Conservation (phyloP, 805 yeast species). For the Teunomyces tritomae region DNA sequence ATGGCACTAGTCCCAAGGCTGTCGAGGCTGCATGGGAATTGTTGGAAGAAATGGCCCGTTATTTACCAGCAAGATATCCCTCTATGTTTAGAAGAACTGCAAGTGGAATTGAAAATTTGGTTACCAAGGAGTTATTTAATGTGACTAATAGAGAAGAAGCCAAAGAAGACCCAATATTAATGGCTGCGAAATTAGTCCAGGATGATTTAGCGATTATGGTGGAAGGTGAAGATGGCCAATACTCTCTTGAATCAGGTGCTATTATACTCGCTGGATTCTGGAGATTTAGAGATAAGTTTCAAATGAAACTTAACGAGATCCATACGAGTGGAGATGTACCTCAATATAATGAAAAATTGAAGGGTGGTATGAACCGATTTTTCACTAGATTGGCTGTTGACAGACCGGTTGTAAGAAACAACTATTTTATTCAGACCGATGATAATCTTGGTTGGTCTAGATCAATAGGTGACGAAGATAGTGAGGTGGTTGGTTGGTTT, state of each 20-base stretch:
- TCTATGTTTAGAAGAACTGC: slow-evolving; percentile 44
- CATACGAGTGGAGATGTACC: slow-evolving; percentile 72
- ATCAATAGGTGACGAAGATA: slow-evolving; percentile 57
- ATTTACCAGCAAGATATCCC: slow-evolving; percentile 59
- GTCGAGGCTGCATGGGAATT: slow-evolving; percentile 55
- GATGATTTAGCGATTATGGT: slow-evolving; percentile 70
- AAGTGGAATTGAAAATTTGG: slow-evolving; percentile 48
- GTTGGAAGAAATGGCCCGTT: slow-evolving; percentile 50
- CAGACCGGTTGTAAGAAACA: slow-evolving; percentile 64
- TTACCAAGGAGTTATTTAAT: slow-evolving; percentile 51
- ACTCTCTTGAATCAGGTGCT: slow-evolving; percentile 57
- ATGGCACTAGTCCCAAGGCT: slow-evolving; percentile 52
- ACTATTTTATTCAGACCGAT: slow-evolving; percentile 65
- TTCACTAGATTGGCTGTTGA: slow-evolving; percentile 56
- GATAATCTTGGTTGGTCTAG: slow-evolving; percentile 61
- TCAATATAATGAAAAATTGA: slow-evolving; percentile 55
- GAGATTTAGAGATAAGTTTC: slow-evolving; percentile 60
- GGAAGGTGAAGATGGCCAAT: slow-evolving; percentile 57
- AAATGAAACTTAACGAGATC: slow-evolving; percentile 53
- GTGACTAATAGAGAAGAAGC: slow-evolving; percentile 18
- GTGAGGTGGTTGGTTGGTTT: slow-evolving; percentile 53
- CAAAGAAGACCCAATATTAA: slow-evolving; percentile 55
- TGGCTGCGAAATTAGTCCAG: slow-evolving; percentile 57
- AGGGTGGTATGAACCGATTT: slow-evolving; percentile 64
- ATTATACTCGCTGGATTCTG: slow-evolving; percentile 68